Percentiles rank a stretch among this genome's conserved stretches.
Conservation (phyloP, 345 rosid species). For the Eucalyptus erythrocorys region DNA sequence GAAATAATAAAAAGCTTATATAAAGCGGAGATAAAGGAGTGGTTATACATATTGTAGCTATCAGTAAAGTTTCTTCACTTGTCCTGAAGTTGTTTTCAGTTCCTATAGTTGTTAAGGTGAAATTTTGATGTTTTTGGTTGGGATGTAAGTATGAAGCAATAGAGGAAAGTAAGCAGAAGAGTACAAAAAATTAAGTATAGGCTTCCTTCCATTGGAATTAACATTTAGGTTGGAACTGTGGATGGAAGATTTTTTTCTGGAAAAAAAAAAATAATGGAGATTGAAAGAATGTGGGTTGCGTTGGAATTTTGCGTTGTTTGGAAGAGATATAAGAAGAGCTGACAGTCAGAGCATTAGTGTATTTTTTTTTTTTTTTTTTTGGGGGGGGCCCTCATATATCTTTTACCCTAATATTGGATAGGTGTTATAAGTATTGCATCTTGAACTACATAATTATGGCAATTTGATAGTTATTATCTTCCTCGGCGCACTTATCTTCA, state of each 20-base stretch:
- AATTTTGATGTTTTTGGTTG: neutral
- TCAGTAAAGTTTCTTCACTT: neutral
- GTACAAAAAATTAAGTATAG: neutral
- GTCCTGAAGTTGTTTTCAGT: neutral
- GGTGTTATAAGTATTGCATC: neutral
- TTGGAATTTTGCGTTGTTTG: neutral
- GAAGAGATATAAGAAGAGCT: neutral
- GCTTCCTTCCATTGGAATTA: neutral
- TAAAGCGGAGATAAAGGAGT: neutral
- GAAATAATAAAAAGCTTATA: neutral
- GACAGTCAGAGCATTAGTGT: neutral
- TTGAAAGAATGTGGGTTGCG: neutral
- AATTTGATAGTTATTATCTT: neutral
- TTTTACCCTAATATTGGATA: neutral
- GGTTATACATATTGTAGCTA: neutral
- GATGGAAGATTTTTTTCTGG: neutral
- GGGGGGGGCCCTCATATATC: neutral
- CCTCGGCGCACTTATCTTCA: neutral
- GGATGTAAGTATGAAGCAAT: neutral
- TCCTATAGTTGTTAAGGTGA: neutral
- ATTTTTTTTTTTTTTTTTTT: no score
- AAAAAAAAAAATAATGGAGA: neutral
- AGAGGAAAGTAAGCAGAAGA: neutral
- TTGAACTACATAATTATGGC: neutral
- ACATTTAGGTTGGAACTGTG: neutral